Percentiles rank a stretch among this genome's conserved stretches.
phyloP scores from a whole-genome alignment of 108 stramenopile genomes.

The Pseudonitzschia multistriata region DNA sequence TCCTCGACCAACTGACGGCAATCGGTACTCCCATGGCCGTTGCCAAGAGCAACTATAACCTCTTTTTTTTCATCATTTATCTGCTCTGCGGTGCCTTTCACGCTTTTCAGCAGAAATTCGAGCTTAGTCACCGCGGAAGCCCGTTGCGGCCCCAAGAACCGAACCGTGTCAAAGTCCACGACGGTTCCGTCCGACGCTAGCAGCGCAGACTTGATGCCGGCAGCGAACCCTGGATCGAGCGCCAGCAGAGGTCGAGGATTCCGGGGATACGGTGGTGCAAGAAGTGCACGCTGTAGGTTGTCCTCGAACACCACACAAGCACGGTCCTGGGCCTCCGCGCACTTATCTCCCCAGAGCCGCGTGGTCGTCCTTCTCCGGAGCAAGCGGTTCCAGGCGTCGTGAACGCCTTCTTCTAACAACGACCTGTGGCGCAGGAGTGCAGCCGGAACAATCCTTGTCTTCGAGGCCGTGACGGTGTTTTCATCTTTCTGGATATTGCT shows the following conservation, averaged over 20 bases:
- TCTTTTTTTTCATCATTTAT: no score
- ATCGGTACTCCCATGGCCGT: conserved; percentile 66
- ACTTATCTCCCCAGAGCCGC: conserved; percentile 46
- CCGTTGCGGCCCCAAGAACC: conserved; percentile 26
- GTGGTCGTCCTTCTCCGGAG: conserved; percentile 38
- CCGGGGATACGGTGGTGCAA: conserved; percentile 39
- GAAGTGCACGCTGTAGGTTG: conserved; percentile 43
- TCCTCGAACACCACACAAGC: conserved; percentile 47
- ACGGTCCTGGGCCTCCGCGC: conserved; percentile 39
- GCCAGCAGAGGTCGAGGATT: conserved; percentile 38
- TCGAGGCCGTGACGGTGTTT: neutral
- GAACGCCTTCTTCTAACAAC: conserved; percentile 39
- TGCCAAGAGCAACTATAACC: conserved; percentile 51
- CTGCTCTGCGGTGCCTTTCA: neutral
- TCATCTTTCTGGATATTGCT: neutral
- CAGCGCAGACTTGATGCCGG: conserved; percentile 59
- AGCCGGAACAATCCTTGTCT: neutral
- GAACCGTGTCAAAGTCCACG: conserved; percentile 39
- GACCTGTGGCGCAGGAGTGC: neutral
- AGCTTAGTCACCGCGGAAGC: conserved; percentile 27
- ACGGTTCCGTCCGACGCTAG: conserved; percentile 39
- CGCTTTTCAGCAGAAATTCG: conserved; percentile 15
- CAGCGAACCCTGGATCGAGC: conserved; percentile 62
- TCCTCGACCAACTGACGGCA: conserved; percentile 43
- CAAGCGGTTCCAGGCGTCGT: conserved; percentile 57